Conservation (phyloP, 768 basidiomycete species). For the Phaffia australis region DNA sequence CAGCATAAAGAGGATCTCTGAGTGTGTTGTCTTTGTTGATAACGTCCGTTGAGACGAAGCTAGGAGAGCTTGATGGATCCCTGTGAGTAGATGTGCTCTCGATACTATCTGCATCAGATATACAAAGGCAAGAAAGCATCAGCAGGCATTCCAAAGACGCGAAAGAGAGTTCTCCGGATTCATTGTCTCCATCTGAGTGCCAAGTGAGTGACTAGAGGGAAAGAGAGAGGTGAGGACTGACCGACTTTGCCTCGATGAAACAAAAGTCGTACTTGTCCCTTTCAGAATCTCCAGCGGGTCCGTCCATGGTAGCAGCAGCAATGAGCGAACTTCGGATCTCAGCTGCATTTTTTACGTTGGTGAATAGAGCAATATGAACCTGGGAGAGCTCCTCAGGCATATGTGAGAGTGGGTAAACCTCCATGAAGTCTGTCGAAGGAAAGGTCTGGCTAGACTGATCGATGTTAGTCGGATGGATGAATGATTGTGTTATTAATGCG, state of each 20-base stretch:
- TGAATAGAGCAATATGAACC: constrained; percentile 54
- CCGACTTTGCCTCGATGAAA: constrained; percentile 75
- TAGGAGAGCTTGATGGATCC: constrained; percentile 68
- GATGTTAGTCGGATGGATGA: no score
- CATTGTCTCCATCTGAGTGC: neutral
- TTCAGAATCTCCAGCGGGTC: constrained; percentile 52
- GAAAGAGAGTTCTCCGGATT: neutral
- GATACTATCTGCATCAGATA: constrained; percentile 59
- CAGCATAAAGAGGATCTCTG: constrained; percentile 76
- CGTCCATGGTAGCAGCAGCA: constrained; percentile 52
- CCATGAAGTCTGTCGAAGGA: constrained; percentile 32
- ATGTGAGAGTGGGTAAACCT: constrained; percentile 35
- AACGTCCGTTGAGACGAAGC: constrained; percentile 51
- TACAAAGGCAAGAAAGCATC: neutral
- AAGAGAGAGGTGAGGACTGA: constrained; percentile 40
- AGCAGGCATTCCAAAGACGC: neutral
- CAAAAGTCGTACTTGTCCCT: constrained; percentile 76
- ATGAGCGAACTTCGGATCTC: constrained; percentile 58
- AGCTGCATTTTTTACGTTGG: constrained; percentile 53
- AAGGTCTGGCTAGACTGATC: no score
- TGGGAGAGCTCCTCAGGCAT: constrained; percentile 30
- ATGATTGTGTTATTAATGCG: no score
- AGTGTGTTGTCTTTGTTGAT: constrained; percentile 77
- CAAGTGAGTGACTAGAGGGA: neutral
- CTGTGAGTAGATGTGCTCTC: constrained; percentile 66